phyloP scores from a whole-genome alignment of 495 filamentous ascomycete species.

The Lindgomyces ingoldianus region DNA sequence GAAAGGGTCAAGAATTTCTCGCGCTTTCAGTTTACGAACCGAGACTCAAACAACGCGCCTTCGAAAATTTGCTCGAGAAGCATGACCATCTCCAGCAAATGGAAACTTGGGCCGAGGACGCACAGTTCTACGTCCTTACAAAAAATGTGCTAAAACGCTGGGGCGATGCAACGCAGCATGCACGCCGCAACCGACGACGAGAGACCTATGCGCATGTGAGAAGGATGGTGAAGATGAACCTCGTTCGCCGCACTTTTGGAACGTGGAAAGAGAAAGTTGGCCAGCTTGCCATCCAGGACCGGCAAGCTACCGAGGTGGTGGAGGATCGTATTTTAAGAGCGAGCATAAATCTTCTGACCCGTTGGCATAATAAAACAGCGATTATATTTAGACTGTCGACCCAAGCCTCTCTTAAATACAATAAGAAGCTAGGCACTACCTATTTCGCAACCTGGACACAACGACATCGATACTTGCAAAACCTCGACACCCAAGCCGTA shows the following conservation, averaged over 20 bases:
- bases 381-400: background rate
- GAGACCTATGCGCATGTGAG: slow-evolving; percentile 62
- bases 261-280: slow-evolving; percentile 52
- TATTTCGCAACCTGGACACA: slow-evolving; percentile 15
- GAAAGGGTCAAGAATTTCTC: slow-evolving; percentile 26
- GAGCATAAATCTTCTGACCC: slow-evolving; percentile 6
- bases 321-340: slow-evolving; percentile 44
- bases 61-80: slow-evolving; percentile 54
- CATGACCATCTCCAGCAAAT: slow-evolving; percentile 52
- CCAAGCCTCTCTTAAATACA: slow-evolving; percentile 11
- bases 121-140: slow-evolving; percentile 60
- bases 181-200: slow-evolving; percentile 57
- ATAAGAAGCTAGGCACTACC: background rate
- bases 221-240: slow-evolving; percentile 58
- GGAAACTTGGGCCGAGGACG: slow-evolving; percentile 56
- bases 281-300: slow-evolving; percentile 40
- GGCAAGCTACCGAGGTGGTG: slow-evolving; percentile 46
- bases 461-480: background rate
- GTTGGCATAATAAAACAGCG: slow-evolving; percentile 19
- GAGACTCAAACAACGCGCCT: slow-evolving; percentile 51
- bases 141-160: slow-evolving; percentile 58
- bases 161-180: slow-evolving; percentile 54
- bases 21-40: slow-evolving; percentile 59
- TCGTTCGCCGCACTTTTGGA: slow-evolving; percentile 52
- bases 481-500: slow-evolving; percentile 31